Evolutionary conservation across 2,329 filamentous ascomycete species (phyloP).

Genomic region (Fonsecaea pedrosoi): DNA sequence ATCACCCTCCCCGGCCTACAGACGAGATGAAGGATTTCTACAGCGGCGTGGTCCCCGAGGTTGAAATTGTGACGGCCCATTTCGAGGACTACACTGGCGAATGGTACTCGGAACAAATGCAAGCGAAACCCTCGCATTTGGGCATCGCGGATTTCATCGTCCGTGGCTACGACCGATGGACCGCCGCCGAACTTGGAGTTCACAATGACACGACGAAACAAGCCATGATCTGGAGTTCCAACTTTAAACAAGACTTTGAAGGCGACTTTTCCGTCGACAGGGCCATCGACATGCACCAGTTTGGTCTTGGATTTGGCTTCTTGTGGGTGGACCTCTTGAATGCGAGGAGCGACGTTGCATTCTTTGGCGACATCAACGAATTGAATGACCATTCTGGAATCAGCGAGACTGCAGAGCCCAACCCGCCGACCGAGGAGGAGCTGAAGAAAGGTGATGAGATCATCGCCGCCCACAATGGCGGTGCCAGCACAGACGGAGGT

Average conservation of each 20-base stretch:
- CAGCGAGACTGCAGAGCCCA: constrained; percentile 36
- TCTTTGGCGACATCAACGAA: constrained; percentile 38
- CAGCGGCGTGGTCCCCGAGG: constrained; percentile 31
- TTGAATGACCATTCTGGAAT: constrained; percentile 35
- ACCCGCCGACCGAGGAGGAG: constrained; percentile 36
- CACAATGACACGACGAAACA: constrained; percentile 34
- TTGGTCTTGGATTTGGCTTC: constrained; percentile 40
- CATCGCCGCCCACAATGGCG: constrained; percentile 24
- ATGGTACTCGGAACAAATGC: constrained; percentile 31
- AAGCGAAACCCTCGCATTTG: constrained; percentile 37
- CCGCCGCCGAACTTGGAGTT: constrained; percentile 26
- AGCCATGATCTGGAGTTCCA: constrained; percentile 41
- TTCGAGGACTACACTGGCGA: constrained; percentile 38
- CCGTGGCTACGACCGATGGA: constrained; percentile 35
- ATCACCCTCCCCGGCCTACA: constrained; percentile 37
- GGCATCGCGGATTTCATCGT: constrained; percentile 39
- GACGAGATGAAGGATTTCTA: constrained; percentile 35
- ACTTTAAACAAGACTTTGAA: constrained; percentile 40
- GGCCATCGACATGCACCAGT: constrained; percentile 40
- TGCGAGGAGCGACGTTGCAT: constrained; percentile 32
- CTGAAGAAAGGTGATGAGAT: constrained; percentile 33
- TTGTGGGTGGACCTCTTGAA: constrained; percentile 38
- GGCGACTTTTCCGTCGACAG: constrained; percentile 35
- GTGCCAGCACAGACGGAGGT: not conserved
- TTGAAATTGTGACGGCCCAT: constrained; percentile 32